A percentile compares a stretch with the other conserved stretches of the same genome.
phyloP scores from a whole-genome alignment of 441 rosid species.

The Syzygium malaccense region DNA sequence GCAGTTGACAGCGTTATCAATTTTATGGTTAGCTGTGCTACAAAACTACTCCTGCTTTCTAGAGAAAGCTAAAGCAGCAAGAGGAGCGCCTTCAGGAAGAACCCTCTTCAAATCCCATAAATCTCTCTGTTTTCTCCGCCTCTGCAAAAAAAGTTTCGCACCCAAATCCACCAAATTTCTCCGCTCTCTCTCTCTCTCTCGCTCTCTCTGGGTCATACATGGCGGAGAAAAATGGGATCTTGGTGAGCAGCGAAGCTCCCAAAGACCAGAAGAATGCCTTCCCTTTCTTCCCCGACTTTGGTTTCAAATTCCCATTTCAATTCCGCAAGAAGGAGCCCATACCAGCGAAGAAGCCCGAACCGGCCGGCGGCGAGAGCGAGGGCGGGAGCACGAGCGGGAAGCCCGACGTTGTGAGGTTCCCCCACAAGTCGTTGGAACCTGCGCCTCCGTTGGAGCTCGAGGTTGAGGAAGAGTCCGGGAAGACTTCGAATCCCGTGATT shows the following conservation, averaged over 20 bases:
- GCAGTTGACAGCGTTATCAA: not conserved
- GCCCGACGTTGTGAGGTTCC: constrained; percentile 26
- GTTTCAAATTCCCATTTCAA: constrained; percentile 27
- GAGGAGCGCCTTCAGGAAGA: not conserved
- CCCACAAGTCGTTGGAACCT: constrained; percentile 18
- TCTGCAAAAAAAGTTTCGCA: not conserved
- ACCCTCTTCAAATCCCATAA: not conserved
- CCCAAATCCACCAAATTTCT: not conserved
- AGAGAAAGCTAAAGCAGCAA: not conserved
- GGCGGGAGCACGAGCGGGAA: constrained; percentile 7
- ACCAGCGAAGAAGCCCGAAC: constrained; percentile 1
- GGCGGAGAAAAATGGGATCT: constrained; percentile 10
- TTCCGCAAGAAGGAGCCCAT: constrained; percentile 11
- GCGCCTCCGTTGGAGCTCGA: constrained; percentile 38
- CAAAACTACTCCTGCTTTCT: not conserved
- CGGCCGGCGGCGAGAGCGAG: not conserved
- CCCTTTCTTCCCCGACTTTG: constrained; percentile 25
- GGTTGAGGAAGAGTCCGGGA: constrained; percentile 46
- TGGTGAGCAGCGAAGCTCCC: not conserved
- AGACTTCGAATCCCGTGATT: constrained; percentile 62
- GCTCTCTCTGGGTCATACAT: not conserved
- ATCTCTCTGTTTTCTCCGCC: not conserved
- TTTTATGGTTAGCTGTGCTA: not conserved
- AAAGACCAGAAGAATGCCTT: constrained; percentile 11
- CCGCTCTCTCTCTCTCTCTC: not conserved